These are phyloP conservation scores for Suhomyces ambrosiae DNA, from an alignment of 1,139 yeast genomes.

Conservation along the genomic window DNA sequence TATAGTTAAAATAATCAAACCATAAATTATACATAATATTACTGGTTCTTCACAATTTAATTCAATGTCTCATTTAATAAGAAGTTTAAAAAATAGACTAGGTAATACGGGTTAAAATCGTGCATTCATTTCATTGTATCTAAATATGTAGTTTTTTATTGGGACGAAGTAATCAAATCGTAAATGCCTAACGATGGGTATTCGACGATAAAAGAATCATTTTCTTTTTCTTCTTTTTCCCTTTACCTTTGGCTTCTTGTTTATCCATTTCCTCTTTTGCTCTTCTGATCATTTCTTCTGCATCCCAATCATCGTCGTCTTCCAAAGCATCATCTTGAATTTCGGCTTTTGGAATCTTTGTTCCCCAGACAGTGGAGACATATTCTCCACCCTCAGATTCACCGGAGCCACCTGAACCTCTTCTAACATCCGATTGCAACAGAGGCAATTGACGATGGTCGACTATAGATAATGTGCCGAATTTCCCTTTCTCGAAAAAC, in stretches of 20 bases:
- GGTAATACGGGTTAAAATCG: too few relatives aligned
- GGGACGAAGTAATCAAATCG: too few relatives aligned
- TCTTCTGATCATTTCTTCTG: constrained; percentile 52
- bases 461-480: constrained; percentile 36
- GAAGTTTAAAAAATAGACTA: too few relatives aligned
- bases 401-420: constrained; percentile 2
- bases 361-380: constrained; percentile 62
- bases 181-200: constrained; percentile 3
- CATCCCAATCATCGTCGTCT: constrained; percentile 45
- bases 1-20: too few relatives aligned
- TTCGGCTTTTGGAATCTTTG: constrained; percentile 50
- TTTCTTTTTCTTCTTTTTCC: constrained; percentile 39
- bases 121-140: constrained; percentile 8
- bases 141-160: too few relatives aligned
- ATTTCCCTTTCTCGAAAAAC: constrained; percentile 19
- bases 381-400: constrained; percentile 9
- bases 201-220: constrained; percentile 17
- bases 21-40: too few relatives aligned
- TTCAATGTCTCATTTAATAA: too few relatives aligned
- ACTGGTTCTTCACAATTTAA: too few relatives aligned
- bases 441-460: constrained; percentile 35
- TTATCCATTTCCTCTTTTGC: constrained; percentile 50
- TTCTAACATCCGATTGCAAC: constrained; percentile 15
- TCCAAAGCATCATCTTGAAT: constrained; percentile 22
- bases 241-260: constrained; percentile 26